Conservation (phyloP, 2,329 filamentous ascomycete species). For the Cyphellophora attinorum region DNA sequence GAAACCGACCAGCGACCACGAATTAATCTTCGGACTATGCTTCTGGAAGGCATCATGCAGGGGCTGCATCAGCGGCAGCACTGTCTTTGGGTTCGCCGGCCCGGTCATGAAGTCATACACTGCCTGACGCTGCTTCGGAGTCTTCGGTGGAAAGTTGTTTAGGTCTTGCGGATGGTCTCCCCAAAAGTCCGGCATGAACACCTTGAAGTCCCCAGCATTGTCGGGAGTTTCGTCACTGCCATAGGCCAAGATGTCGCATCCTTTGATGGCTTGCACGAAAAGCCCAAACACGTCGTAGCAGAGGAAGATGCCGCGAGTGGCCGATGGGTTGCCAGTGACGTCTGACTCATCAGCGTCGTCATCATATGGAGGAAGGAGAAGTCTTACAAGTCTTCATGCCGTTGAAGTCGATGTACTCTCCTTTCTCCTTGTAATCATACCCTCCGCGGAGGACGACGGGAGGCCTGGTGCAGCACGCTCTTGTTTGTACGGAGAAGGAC, state of each 20-base stretch:
- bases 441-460: constrained; percentile 4
- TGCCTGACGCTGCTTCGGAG: constrained; percentile 3
- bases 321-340: constrained; percentile 3
- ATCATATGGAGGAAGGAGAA: neutral
- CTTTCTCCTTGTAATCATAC: constrained; percentile 5
- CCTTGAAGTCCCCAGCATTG: constrained; percentile 6
- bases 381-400: constrained; percentile 6
- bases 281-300: constrained; percentile 6
- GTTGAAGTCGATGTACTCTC: constrained; percentile 4
- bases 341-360: constrained; percentile 1
- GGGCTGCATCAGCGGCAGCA: constrained; percentile 2
- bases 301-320: constrained; percentile 4
- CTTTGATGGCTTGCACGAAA: constrained; percentile 6
- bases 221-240: constrained; percentile 3
- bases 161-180: constrained; percentile 7
- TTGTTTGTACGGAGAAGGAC: constrained; percentile 4
- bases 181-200: constrained; percentile 7
- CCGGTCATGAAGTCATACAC: constrained; percentile 4
- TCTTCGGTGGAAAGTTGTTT: constrained; percentile 4
- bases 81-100: constrained; percentile 2
- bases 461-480: constrained; percentile 4
- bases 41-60: constrained; percentile 4
- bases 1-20: constrained; percentile 3
- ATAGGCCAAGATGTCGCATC: constrained; percentile 4
- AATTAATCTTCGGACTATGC: constrained; percentile 4